These are phyloP conservation scores for Solanum paucissectum DNA, from an alignment of 257 asterid genomes.

Conservation along the genomic window DNA sequence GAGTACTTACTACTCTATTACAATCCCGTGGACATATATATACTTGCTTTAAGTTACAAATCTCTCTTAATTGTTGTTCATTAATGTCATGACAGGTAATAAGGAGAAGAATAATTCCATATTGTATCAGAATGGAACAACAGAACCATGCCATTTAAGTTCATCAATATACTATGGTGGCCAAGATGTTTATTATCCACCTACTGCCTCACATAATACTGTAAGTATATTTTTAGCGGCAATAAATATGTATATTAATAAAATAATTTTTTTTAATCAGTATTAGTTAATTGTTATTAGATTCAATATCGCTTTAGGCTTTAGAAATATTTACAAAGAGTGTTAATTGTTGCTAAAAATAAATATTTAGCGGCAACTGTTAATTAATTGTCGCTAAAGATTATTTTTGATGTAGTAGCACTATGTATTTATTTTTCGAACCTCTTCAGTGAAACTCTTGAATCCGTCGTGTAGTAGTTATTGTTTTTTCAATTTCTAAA, in stretches of 20 bases:
- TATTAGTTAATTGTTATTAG: too few relatives aligned
- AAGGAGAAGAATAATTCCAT: constrained; percentile 17
- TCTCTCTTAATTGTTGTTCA: neutral
- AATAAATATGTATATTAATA: too few relatives aligned
- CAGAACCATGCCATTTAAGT: constrained; percentile 58
- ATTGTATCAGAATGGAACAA: constrained; percentile 21
- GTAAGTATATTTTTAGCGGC: constrained; percentile 15
- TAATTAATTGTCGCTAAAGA: too few relatives aligned
- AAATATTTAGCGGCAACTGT: too few relatives aligned
- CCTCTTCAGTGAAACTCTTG: neutral
- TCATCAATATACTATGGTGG: constrained; percentile 82
- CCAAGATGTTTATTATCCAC: constrained; percentile 55
- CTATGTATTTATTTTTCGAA: too few relatives aligned
- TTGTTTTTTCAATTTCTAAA: neutral
- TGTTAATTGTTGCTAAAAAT: too few relatives aligned
- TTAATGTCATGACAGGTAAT: constrained; percentile 18
- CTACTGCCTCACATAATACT: constrained; percentile 24
- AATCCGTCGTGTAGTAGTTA: neutral
- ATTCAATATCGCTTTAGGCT: too few relatives aligned
- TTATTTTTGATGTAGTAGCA: too few relatives aligned
- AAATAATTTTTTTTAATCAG: rapidly evolving
- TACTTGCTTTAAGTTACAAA: neutral
- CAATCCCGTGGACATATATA: too few relatives aligned
- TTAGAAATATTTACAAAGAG: too few relatives aligned
- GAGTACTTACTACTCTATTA: neutral